Conservation (phyloP, 176 grass and related monocot species). For the Tillandsia leiboldiana region DNA sequence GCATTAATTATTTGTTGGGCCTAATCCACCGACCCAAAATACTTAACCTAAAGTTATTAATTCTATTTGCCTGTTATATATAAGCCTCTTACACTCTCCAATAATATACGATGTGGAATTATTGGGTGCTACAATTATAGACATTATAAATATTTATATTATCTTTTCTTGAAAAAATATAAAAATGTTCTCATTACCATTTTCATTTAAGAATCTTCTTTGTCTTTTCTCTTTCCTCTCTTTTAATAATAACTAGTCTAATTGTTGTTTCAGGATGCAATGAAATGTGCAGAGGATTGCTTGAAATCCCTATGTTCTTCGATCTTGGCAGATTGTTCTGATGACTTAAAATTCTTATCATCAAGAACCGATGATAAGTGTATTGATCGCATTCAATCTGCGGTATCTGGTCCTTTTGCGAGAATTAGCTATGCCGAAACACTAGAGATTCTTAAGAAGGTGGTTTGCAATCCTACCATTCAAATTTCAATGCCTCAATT, state of each 20-base stretch:
- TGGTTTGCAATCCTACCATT: slow-evolving; percentile 11
- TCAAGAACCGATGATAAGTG: slow-evolving; percentile 6
- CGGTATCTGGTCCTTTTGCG: slow-evolving; percentile 24
- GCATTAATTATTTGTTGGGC: no score
- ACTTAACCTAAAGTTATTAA: no score
- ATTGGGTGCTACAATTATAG: no score
- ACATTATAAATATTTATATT: no score
- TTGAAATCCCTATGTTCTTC: slow-evolving; percentile 33
- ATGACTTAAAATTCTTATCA: slow-evolving; percentile 47
- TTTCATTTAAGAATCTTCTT: not conserved
- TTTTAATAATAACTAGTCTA: not conserved
- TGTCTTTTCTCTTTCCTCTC: not conserved
- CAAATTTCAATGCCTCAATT: no score
- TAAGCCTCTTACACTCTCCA: no score
- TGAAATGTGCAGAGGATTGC: slow-evolving; percentile 42
- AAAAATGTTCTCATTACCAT: not conserved
- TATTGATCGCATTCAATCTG: slow-evolving; percentile 11
- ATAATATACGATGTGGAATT: no score
- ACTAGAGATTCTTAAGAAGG: slow-evolving; percentile 38
- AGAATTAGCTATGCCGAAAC: slow-evolving; percentile 52
- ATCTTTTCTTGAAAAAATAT: no score
- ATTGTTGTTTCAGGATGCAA: slow-evolving; percentile 35
- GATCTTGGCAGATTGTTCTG: slow-evolving; percentile 21
- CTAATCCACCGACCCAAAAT: no score
- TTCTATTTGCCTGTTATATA: no score